Conservation (phyloP, 1,284 basidiomycete genomes). For the Stygiomarasmius scandens region DNA sequence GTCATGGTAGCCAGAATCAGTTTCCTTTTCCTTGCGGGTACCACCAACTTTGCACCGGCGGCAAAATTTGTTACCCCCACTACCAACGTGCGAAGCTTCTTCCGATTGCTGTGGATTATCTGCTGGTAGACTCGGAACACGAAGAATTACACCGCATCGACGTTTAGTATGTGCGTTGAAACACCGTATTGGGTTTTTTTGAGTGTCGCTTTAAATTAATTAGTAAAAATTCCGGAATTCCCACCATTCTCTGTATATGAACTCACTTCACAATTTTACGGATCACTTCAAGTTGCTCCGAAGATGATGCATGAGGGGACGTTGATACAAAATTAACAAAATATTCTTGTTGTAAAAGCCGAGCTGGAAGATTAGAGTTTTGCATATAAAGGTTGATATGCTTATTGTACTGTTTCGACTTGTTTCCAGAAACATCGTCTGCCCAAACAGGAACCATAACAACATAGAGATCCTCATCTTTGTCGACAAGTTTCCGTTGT, state of each 20-base stretch:
- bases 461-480: too few species aligned
- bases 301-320: conserved; percentile 11
- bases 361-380: too few species aligned
- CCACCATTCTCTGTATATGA: too few species aligned
- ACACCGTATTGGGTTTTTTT: conserved; percentile 1
- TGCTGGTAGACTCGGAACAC: conserved; percentile 29
- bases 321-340: conserved; percentile 24
- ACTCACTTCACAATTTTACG: neutral
- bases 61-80: conserved; percentile 26
- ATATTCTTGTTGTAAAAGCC: too few species aligned
- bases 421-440: too few species aligned
- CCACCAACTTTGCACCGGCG: conserved; percentile 28
- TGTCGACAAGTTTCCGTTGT: too few species aligned
- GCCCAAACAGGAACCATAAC: too few species aligned
- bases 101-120: conserved; percentile 41
- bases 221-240: too few species aligned
- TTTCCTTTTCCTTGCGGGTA: conserved; percentile 23
- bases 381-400: too few species aligned
- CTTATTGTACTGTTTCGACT: too few species aligned
- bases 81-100: conserved; percentile 26
- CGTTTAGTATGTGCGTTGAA: conserved; percentile 20
- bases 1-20: conserved; percentile 28
- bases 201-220: neutral
- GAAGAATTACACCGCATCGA: conserved; percentile 27
- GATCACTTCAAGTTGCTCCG: neutral